Evolutionary conservation across 1,139 yeast genomes (phyloP).

Genomic region (Scheffersomyces illinoinensis): DNA sequence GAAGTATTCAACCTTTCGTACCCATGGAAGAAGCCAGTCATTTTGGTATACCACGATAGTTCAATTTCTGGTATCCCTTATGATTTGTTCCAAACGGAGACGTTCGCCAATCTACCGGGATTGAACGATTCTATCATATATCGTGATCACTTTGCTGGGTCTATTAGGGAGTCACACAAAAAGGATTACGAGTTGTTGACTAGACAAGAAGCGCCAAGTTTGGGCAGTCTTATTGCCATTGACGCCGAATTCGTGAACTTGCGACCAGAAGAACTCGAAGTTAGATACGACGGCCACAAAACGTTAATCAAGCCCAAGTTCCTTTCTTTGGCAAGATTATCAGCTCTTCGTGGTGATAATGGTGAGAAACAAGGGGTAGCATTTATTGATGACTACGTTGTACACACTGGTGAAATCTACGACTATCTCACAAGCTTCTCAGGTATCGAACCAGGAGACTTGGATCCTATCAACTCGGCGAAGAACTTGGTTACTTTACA

Average conservation of each 20-base stretch:
- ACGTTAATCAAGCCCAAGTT: slow-evolving; percentile 73
- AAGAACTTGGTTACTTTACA: slow-evolving; percentile 78
- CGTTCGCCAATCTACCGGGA: slow-evolving; percentile 20
- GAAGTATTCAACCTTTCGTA: slow-evolving; percentile 67
- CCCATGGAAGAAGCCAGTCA: slow-evolving; percentile 84
- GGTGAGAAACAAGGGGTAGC: slow-evolving; percentile 71
- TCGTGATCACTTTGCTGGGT: slow-evolving; percentile 75
- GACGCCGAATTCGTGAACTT: slow-evolving; percentile 96
- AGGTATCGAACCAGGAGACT: slow-evolving; percentile 91
- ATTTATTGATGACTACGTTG: slow-evolving; percentile 91
- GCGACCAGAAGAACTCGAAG: slow-evolving; percentile 78
- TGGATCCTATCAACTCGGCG: slow-evolving; percentile 67
- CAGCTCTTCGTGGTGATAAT: slow-evolving; percentile 76
- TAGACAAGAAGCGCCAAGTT: slow-evolving; percentile 64
- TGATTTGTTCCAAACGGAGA: slow-evolving; percentile 22
- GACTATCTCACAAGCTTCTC: slow-evolving; percentile 90
- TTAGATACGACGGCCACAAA: slow-evolving; percentile 65
- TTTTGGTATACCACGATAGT: slow-evolving; percentile 63
- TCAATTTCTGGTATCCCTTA: slow-evolving; percentile 23
- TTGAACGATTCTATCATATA: slow-evolving; percentile 69
- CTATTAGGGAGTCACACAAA: slow-evolving; percentile 57
- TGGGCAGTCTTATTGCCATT: slow-evolving; percentile 82
- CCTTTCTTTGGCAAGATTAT: slow-evolving; percentile 82
- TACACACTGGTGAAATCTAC: slow-evolving; percentile 67
- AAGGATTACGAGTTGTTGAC: slow-evolving; percentile 69